Percentiles rank a stretch among this genome's conserved stretches.
These are phyloP conservation scores for Wickerhamomyces tratensis DNA, from an alignment of 805 yeast genomes.

Conservation along the genomic window DNA sequence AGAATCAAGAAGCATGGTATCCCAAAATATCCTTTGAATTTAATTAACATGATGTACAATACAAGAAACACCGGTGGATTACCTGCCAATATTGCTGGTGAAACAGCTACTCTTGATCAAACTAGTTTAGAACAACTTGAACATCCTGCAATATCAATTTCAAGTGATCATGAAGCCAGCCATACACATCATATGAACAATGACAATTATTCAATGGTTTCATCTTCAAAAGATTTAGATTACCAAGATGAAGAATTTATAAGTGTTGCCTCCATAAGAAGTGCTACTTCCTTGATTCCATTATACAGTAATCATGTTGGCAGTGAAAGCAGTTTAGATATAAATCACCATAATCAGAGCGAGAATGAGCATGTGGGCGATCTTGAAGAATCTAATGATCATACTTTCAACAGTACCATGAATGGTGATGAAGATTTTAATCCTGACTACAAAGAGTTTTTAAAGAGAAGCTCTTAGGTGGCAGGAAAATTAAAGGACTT, in stretches of 20 bases:
- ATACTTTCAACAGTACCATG: neutral
- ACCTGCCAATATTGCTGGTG: neutral
- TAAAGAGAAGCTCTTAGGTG: conserved; percentile 1
- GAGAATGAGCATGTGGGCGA: neutral
- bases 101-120: no score
- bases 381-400: conserved; percentile 6
- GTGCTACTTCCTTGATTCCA: neutral
- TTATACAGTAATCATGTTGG: neutral
- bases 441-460: conserved; percentile 14
- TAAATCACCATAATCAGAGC: no score
- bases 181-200: no score
- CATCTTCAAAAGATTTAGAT: neutral
- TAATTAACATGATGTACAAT: conserved; percentile 25
- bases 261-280: neutral
- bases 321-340: neutral
- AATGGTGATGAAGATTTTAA: conserved; percentile 3
- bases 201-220: neutral
- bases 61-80: conserved; percentile 1
- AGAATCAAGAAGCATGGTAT: conserved; percentile 35
- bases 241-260: neutral
- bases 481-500: no score
- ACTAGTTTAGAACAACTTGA: no score
- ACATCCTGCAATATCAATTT: no score
- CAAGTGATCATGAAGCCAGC: no score
- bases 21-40: conserved; percentile 27